These are phyloP conservation scores for Lepiota brunneoincarnata DNA, from an alignment of 768 basidiomycete species.

Conservation along the genomic window DNA sequence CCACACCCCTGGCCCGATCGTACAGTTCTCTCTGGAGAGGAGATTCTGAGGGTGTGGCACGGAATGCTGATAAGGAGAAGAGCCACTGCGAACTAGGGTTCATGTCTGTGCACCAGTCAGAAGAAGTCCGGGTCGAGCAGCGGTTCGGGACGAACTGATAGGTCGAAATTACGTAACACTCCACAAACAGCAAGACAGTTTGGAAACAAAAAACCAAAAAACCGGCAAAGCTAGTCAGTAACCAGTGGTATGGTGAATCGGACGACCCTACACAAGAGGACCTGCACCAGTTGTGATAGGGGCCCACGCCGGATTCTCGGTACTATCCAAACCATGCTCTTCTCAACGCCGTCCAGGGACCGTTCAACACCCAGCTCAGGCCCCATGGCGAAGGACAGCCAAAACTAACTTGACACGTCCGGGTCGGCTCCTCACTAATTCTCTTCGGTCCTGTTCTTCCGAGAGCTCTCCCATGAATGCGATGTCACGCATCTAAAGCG, in stretches of 20 bases:
- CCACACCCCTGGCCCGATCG: conserved; percentile 77
- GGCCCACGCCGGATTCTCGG: background rate
- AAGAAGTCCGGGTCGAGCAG: conserved; percentile 5
- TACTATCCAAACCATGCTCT: background rate
- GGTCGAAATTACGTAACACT: conserved; percentile 8
- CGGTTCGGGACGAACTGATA: background rate
- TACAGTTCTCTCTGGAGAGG: conserved; percentile 71
- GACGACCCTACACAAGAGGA: background rate
- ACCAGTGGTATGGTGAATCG: background rate
- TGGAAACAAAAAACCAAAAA: background rate
- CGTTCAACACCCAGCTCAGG: background rate
- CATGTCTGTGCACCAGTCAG: background rate
- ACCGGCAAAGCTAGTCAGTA: no score
- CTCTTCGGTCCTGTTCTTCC: background rate
- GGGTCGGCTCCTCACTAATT: background rate
- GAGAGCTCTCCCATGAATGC: background rate
- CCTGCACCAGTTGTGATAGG: background rate
- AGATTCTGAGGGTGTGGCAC: conserved; percentile 54
- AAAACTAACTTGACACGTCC: background rate
- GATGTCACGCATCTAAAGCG: background rate
- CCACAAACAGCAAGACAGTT: conserved; percentile 2
- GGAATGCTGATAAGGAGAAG: conserved; percentile 59
- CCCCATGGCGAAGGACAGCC: background rate
- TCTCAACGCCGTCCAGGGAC: background rate
- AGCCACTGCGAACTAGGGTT: conserved; percentile 58